A percentile compares a stretch with the other conserved stretches of the same genome.
Evolutionary conservation across 2,329 filamentous ascomycete species (phyloP).

Genomic region (Ophiocordyceps polyrhachis-furcata): DNA sequence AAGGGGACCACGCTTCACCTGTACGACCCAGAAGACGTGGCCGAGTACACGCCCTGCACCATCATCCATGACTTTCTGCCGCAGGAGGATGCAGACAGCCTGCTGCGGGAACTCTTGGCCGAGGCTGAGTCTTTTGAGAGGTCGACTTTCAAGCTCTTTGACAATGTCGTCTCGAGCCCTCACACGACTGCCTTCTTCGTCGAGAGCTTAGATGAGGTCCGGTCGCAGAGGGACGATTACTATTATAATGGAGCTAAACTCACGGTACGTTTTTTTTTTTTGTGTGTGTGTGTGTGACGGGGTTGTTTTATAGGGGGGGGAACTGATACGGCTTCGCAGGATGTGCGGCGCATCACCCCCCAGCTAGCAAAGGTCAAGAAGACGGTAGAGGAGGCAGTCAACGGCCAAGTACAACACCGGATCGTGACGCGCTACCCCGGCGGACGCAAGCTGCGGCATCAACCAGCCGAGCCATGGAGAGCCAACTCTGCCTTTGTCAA

Average conservation of each 20-base stretch:
- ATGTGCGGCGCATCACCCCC: constrained; percentile 60
- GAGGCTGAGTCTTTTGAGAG: constrained; percentile 55
- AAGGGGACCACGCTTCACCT: constrained; percentile 73
- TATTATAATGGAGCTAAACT: constrained; percentile 66
- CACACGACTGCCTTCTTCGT: constrained; percentile 78
- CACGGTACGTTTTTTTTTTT: constrained; percentile 29
- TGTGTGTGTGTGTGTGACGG: too few species aligned
- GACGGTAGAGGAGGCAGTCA: constrained; percentile 57
- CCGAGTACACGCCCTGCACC: constrained; percentile 70
- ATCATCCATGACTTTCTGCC: constrained; percentile 86
- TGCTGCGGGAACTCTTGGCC: constrained; percentile 56
- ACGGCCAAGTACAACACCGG: constrained; percentile 52
- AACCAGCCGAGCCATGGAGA: constrained; percentile 54
- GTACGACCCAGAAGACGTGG: constrained; percentile 65
- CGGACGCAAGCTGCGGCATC: constrained; percentile 57
- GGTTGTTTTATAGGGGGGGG: too few species aligned
- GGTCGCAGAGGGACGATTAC: constrained; percentile 58
- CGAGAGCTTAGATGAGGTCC: constrained; percentile 49
- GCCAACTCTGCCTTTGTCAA: constrained; percentile 92
- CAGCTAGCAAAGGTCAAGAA: constrained; percentile 51
- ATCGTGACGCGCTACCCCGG: constrained; percentile 49
- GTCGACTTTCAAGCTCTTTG: constrained; percentile 70
- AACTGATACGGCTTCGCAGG: constrained; percentile 20
- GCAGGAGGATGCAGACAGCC: constrained; percentile 45
- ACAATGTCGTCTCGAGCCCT: constrained; percentile 66